Conservation (phyloP, 176 grass and related monocot genomes). For the Oryza punctata region DNA sequence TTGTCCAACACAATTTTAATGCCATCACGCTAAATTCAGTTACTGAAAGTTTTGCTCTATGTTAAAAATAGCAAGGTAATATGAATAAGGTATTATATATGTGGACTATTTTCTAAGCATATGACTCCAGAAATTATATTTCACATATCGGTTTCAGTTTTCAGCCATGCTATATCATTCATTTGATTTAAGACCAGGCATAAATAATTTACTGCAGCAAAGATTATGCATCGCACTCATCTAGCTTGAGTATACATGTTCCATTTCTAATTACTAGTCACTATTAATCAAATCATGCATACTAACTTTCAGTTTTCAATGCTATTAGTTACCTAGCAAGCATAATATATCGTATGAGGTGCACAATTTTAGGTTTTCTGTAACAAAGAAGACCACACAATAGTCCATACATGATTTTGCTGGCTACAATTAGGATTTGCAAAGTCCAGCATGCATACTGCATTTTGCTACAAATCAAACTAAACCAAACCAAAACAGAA, state of each 20-base stretch:
- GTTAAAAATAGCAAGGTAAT: background rate
- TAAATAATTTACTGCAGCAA: background rate
- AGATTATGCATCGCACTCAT: background rate
- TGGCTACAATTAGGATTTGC: no score
- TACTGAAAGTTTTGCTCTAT: background rate
- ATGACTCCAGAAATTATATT: background rate
- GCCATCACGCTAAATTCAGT: background rate
- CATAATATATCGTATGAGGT: no score
- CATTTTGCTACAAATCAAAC: no score
- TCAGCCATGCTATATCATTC: background rate
- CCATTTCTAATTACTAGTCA: background rate
- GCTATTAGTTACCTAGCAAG: no score
- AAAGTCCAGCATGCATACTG: no score
- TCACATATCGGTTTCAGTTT: background rate
- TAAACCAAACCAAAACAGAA: no score
- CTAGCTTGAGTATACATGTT: background rate
- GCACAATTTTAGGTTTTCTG: no score
- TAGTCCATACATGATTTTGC: no score
- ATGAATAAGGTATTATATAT: background rate
- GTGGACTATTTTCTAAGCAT: background rate
- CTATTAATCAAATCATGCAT: background rate
- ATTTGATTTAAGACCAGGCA: background rate
- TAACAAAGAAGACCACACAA: no score
- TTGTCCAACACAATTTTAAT: background rate
- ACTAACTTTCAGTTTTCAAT: background rate